phyloP scores from a whole-genome alignment of 2,329 filamentous ascomycete species.

The Hypoxylon sp. region DNA sequence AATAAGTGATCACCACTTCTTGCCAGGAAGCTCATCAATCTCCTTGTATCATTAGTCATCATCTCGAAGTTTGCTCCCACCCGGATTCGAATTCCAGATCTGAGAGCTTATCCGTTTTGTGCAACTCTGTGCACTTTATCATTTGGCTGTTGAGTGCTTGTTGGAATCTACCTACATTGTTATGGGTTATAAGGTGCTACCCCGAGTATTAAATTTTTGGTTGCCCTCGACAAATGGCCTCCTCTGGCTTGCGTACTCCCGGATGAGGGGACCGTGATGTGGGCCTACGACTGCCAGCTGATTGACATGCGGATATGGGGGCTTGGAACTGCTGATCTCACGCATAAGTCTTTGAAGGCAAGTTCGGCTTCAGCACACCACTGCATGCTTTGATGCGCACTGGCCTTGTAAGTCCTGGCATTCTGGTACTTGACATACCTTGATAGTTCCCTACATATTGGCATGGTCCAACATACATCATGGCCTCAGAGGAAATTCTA shows the following conservation, averaged over 20 bases:
- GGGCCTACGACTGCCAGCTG: not conserved
- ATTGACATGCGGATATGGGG: not conserved
- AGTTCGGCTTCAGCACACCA: not conserved
- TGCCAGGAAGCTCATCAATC: no score
- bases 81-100: not conserved
- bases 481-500: no score
- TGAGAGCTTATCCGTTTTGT: not conserved
- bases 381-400: not conserved
- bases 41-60: no score
- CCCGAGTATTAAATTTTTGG: not conserved
- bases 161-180: not conserved
- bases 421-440: no score
- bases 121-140: not conserved
- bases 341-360: not conserved
- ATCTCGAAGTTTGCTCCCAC: not conserved
- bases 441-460: not conserved
- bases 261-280: not conserved
- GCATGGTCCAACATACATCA: no score
- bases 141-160: no score
- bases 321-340: not conserved
- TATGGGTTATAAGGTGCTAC: not conserved
- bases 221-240: not conserved
- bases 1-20: no score
- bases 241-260: not conserved
- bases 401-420: no score